phyloP scores from a whole-genome alignment of 345 rosid species.

The Stellera chamaejasme region DNA sequence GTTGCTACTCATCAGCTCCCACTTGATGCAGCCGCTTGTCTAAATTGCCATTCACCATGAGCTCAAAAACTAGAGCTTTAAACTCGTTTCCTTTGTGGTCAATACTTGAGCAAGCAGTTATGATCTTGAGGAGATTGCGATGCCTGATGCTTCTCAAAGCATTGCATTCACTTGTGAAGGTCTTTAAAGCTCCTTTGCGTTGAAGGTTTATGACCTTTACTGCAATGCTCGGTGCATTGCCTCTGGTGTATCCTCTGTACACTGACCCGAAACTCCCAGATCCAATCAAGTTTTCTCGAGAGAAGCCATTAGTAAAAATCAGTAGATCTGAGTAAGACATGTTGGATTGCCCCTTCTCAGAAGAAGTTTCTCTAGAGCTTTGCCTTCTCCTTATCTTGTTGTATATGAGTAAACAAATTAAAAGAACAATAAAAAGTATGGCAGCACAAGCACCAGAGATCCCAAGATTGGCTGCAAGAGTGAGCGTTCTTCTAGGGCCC shows the following conservation, averaged over 20 bases:
- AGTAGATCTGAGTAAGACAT: constrained; percentile 6
- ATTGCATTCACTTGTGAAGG: constrained; percentile 14
- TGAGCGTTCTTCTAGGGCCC: not conserved
- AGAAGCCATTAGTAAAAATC: constrained; percentile 5
- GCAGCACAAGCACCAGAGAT: not conserved
- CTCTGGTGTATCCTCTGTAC: not conserved
- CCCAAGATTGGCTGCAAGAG: not conserved
- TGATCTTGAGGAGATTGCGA: constrained; percentile 17
- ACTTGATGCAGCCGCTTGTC: constrained; percentile 6
- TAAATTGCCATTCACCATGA: constrained; percentile 11
- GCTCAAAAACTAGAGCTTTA: constrained; percentile 10
- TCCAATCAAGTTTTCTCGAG: constrained; percentile 8
- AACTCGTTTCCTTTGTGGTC: constrained; percentile 4
- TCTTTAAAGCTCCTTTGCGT: constrained; percentile 5
- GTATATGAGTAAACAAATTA: not conserved
- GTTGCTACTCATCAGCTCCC: not conserved
- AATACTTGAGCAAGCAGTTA: constrained; percentile 11
- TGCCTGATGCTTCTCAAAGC: constrained; percentile 11
- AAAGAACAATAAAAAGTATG: not conserved
- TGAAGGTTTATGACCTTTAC: constrained; percentile 11
- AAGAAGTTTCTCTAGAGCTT: not conserved
- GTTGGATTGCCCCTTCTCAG: not conserved
- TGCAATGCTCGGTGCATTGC: constrained; percentile 6
- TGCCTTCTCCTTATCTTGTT: not conserved
- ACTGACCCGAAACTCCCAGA: constrained; percentile 10